A percentile compares a stretch with the other conserved stretches of the same genome.
These are phyloP conservation scores for Platanthera zijinensis DNA, from an alignment of 106 monocot species.

Conservation along the genomic window DNA sequence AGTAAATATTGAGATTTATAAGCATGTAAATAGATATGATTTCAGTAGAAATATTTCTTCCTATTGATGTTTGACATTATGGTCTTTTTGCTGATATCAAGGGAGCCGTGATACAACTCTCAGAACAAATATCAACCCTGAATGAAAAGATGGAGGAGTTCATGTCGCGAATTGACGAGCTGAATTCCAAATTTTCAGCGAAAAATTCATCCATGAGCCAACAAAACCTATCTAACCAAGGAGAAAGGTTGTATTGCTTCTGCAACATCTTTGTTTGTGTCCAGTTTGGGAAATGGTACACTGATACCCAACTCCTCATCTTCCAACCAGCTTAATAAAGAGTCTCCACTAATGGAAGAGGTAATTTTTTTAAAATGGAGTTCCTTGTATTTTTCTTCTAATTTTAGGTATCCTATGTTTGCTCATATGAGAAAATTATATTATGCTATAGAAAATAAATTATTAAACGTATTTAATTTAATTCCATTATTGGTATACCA, in stretches of 20 bases:
- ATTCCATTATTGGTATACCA: too few species aligned
- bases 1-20: too few species aligned
- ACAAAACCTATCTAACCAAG: conserved; percentile 46
- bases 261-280: conserved; percentile 53
- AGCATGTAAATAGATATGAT: too few species aligned
- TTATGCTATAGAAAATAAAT: too few species aligned
- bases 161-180: conserved; percentile 61
- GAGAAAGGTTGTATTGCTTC: conserved; percentile 66
- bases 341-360: conserved; percentile 76
- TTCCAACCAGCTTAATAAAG: conserved; percentile 59
- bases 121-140: conserved; percentile 81
- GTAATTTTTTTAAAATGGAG: conserved; percentile 24
- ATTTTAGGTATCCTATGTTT: not conserved
- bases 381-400: not conserved
- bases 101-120: conserved; percentile 62
- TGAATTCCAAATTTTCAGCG: conserved; percentile 58
- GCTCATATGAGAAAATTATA: not conserved
- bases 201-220: conserved; percentile 50
- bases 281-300: conserved; percentile 66
- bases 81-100: conserved; percentile 7
- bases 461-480: too few species aligned
- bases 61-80: not conserved
- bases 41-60: not conserved
- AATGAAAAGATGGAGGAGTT: conserved; percentile 89
- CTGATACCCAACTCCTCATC: conserved; percentile 65